These are phyloP conservation scores for Globisporangium camurandrum DNA, from an alignment of 352 stramenopile genomes.

Conservation along the genomic window DNA sequence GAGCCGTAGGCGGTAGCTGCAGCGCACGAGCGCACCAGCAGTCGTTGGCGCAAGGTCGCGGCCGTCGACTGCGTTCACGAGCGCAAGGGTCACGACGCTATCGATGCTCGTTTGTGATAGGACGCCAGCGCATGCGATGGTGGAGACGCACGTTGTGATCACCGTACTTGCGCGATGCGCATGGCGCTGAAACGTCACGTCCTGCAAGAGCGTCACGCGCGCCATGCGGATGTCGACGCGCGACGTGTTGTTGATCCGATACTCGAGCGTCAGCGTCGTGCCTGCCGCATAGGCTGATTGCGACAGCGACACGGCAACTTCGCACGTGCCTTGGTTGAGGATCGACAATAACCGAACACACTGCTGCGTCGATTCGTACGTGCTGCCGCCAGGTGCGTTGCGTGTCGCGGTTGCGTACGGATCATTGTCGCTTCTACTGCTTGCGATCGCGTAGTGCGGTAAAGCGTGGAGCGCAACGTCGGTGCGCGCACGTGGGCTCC, in stretches of 20 bases:
- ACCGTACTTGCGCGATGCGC: conserved; percentile 6
- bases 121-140: conserved; percentile 5
- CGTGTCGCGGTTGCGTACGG: conserved; percentile 18
- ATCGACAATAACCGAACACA: conserved; percentile 27
- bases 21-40: conserved; percentile 18
- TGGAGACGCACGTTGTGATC: background rate
- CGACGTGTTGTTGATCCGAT: conserved; percentile 28
- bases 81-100: conserved; percentile 15
- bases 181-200: conserved; percentile 14
- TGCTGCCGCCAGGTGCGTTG: conserved; percentile 2
- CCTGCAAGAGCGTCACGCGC: conserved; percentile 18
- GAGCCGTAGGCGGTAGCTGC: conserved; percentile 25
- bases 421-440: conserved; percentile 2
- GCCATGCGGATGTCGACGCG: conserved; percentile 25
- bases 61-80: conserved; percentile 1
- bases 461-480: conserved; percentile 24
- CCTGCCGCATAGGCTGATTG: conserved; percentile 27
- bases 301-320: conserved; percentile 24
- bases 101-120: conserved; percentile 8
- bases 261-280: conserved; percentile 24
- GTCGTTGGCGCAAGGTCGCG: conserved; percentile 24
- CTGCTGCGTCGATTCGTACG: conserved; percentile 20
- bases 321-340: conserved; percentile 25
- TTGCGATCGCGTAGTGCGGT: background rate
- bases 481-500: conserved; percentile 2